phyloP scores from a whole-genome alignment of 805 yeast species.

The Myxozyma mucilagina region DNA sequence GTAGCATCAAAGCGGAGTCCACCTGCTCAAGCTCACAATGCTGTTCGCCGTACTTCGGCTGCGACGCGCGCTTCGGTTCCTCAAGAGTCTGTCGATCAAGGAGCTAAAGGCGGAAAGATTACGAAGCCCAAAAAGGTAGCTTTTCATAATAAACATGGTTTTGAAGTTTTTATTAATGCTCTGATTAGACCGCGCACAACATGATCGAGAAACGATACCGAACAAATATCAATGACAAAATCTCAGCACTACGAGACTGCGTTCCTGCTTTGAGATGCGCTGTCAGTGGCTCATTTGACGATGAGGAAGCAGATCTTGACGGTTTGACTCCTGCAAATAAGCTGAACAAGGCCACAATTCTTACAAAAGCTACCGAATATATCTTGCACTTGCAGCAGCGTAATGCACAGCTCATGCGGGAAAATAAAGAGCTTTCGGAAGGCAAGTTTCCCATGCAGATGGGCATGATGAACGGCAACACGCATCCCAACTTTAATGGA shows the following conservation, averaged over 20 bases:
- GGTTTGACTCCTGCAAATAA: conserved; percentile 76
- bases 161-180: background rate
- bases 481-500: background rate
- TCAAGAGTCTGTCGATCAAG: conserved; percentile 13
- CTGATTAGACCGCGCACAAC: conserved; percentile 62
- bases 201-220: conserved; percentile 80
- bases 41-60: conserved; percentile 10
- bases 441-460: conserved; percentile 18
- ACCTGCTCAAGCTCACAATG: conserved; percentile 13
- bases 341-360: conserved; percentile 73
- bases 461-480: conserved; percentile 2
- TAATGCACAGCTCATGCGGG: conserved; percentile 54
- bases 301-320: conserved; percentile 55
- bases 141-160: background rate
- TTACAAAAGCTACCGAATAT: conserved; percentile 78
- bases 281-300: conserved; percentile 42
- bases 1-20: conserved; percentile 8
- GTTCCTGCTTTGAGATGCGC: conserved; percentile 76
- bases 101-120: conserved; percentile 34
- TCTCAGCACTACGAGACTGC: conserved; percentile 66
- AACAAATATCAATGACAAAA: conserved; percentile 72
- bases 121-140: conserved; percentile 39
- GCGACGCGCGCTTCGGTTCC: background rate
- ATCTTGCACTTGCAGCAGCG: conserved; percentile 68
- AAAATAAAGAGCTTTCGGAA: conserved; percentile 48